phyloP scores from a whole-genome alignment of 2,329 filamentous ascomycete species.

The Aspergillus versicolor region DNA sequence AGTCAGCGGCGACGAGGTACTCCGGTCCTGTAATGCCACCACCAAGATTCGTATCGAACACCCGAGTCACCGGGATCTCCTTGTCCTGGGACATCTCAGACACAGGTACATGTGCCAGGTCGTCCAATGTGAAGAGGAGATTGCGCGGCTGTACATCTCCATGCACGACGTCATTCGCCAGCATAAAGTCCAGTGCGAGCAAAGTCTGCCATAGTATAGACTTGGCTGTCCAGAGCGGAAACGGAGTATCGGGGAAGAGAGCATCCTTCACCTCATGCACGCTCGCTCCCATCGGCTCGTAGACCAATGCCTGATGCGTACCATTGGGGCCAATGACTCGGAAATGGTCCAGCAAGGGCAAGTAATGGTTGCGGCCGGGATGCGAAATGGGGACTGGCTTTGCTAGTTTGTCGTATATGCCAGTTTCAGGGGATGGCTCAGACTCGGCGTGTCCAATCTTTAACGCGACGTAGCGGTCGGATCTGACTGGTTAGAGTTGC shows the following conservation, averaged over 20 bases:
- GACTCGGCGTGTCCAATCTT: neutral
- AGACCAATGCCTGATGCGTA: neutral
- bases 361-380: neutral
- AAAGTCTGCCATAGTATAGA: constrained; percentile 8
- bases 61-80: neutral
- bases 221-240: constrained; percentile 3
- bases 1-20: neutral
- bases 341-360: neutral
- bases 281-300: neutral
- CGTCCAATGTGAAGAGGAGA: neutral
- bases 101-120: neutral
- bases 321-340: neutral
- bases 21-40: neutral
- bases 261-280: constrained; percentile 1
- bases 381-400: neutral
- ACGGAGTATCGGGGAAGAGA: neutral
- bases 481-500: neutral
- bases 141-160: constrained; percentile 4
- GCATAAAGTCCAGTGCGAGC: neutral
- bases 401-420: neutral
- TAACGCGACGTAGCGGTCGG: neutral
- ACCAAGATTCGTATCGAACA: neutral
- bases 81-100: neutral
- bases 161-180: neutral
- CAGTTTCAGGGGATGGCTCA: neutral